Percentiles rank a stretch among this genome's conserved stretches.
Evolutionary conservation across 257 asterid genomes (phyloP).

Genomic region (Penstemon newberryi): DNA sequence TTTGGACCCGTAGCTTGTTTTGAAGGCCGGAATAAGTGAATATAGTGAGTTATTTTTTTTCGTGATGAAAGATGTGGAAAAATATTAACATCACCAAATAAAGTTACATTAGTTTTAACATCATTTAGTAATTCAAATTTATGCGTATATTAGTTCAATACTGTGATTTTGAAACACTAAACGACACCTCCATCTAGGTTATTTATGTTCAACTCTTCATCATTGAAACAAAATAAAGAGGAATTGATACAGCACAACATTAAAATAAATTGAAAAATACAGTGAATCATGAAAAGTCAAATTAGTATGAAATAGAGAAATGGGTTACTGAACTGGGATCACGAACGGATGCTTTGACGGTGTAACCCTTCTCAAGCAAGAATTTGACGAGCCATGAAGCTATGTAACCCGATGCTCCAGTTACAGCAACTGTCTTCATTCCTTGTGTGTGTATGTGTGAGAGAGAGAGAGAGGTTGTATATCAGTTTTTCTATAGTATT

Average conservation of each 20-base stretch:
- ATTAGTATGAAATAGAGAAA: background rate
- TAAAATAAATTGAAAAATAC: background rate
- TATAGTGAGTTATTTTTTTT: background rate
- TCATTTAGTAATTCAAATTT: background rate
- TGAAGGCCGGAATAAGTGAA: background rate
- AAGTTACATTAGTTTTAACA: background rate
- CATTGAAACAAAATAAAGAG: no score
- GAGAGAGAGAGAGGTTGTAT: no score
- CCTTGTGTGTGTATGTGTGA: no score
- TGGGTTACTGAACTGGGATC: slow-evolving; percentile 22
- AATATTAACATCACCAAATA: background rate
- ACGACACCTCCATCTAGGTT: no score
- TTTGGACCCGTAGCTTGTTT: background rate
- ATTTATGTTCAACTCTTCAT: no score
- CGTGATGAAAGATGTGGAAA: background rate
- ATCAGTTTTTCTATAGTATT: no score
- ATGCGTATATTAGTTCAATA: background rate
- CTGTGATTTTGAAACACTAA: background rate
- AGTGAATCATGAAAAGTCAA: background rate
- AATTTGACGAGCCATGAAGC: slow-evolving; percentile 46
- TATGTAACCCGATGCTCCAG: slow-evolving; percentile 42
- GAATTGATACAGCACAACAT: background rate
- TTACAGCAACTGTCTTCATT: slow-evolving; percentile 25
- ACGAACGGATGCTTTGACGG: slow-evolving; percentile 42
- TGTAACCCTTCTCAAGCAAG: slow-evolving; percentile 36